These are phyloP conservation scores for Lasiosphaeria miniovina DNA, from an alignment of 495 filamentous ascomycete species.

Conservation along the genomic window DNA sequence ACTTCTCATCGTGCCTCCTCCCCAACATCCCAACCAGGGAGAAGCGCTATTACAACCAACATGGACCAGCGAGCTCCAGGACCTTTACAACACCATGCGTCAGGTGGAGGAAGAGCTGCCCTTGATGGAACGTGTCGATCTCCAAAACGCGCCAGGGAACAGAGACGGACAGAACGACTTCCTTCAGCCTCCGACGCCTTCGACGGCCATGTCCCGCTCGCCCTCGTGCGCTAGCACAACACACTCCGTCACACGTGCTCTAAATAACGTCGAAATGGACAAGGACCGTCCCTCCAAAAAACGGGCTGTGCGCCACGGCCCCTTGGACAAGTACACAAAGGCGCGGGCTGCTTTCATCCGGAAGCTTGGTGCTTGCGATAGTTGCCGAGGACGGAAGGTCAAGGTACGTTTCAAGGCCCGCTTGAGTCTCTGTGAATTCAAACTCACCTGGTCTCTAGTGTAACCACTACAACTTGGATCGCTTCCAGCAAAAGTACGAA, in stretches of 20 bases:
- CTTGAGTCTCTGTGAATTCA: too few species aligned
- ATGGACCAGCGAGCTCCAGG: conserved; percentile 33
- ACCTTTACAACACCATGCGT: conserved; percentile 34
- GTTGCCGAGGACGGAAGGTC: conserved; percentile 25
- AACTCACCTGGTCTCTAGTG: conserved; percentile 1
- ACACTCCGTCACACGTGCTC: conserved; percentile 10
- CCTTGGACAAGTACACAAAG: conserved; percentile 14
- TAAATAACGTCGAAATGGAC: conserved; percentile 7
- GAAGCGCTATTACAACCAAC: not conserved
- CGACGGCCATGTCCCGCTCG: conserved; percentile 17
- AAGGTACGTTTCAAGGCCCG: conserved; percentile 10
- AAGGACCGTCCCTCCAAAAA: conserved; percentile 8
- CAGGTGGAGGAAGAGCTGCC: conserved; percentile 21
- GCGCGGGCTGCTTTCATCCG: conserved; percentile 26
- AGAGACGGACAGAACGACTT: not conserved
- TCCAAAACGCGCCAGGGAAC: conserved; percentile 1
- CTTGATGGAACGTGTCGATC: not conserved
- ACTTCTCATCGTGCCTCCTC: not conserved
- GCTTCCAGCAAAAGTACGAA: conserved; percentile 15
- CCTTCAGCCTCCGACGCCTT: conserved; percentile 17
- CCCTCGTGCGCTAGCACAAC: conserved; percentile 18
- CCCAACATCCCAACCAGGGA: not conserved
- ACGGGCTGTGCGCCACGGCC: conserved; percentile 17
- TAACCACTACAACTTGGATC: conserved; percentile 7
- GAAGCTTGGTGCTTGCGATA: conserved; percentile 24